Evolutionary conservation across 2,329 filamentous ascomycete genomes (phyloP).

Genomic region (Fusarium dimerum): DNA sequence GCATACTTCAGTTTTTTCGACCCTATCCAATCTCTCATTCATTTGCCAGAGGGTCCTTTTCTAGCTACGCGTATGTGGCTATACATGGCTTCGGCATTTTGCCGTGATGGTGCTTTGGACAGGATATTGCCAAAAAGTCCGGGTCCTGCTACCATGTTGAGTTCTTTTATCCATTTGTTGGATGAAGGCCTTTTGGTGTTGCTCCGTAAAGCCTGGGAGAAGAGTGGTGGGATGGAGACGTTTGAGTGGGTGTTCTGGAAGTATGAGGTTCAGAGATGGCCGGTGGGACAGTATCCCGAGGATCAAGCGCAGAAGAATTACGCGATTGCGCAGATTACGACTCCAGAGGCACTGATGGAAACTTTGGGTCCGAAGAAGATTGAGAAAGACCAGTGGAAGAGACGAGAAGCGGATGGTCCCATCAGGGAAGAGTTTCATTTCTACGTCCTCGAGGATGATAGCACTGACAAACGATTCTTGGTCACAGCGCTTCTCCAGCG

Average conservation of each 20-base stretch:
- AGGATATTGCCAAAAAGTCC: neutral
- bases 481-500: neutral
- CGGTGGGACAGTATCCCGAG: neutral
- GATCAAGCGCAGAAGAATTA: neutral
- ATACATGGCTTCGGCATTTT: neutral
- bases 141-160: neutral
- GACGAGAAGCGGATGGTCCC: neutral
- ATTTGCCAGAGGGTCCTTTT: conserved; percentile 1
- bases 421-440: conserved; percentile 1
- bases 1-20: neutral
- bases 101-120: neutral
- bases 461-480: neutral
- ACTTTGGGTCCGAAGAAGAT: neutral
- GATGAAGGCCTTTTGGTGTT: conserved; percentile 1
- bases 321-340: neutral
- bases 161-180: neutral
- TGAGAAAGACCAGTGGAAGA: neutral
- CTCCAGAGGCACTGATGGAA: neutral
- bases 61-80: conserved; percentile 1
- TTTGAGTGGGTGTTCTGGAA: conserved; percentile 6
- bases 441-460: neutral
- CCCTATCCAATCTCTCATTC: neutral
- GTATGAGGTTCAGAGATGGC: neutral
- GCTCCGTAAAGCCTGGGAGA: neutral
- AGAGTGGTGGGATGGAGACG: neutral